Evolutionary conservation across 2,329 filamentous ascomycete species (phyloP).

Genomic region (Ploettnerulaceae sp.): DNA sequence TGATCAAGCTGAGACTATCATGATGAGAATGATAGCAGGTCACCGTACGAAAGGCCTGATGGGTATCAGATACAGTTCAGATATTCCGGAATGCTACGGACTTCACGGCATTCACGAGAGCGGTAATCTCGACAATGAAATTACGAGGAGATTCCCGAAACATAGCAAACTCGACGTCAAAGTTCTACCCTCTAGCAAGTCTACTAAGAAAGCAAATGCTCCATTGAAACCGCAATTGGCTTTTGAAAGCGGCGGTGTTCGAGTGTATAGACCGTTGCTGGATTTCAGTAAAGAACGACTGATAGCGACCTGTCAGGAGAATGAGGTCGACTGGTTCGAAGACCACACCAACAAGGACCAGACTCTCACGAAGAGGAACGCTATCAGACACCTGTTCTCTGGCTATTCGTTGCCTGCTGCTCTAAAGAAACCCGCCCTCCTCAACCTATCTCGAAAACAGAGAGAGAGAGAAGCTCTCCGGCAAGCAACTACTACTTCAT

Average conservation of each 20-base stretch:
- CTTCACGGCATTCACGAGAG: slow-evolving; percentile 67
- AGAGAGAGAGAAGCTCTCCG: slow-evolving; percentile 38
- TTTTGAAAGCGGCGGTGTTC: slow-evolving; percentile 59
- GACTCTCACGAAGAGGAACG: slow-evolving; percentile 75
- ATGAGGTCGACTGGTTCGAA: slow-evolving; percentile 70
- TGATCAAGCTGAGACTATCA: slow-evolving; percentile 84
- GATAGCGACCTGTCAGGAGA: slow-evolving; percentile 67
- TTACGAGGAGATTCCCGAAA: neutral
- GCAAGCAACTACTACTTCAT: slow-evolving; percentile 49
- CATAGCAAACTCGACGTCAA: neutral
- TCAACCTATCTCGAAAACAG: slow-evolving; percentile 53
- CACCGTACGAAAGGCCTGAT: slow-evolving; percentile 66
- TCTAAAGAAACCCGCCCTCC: slow-evolving; percentile 59
- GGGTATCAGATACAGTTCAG: slow-evolving; percentile 59
- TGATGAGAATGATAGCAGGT: slow-evolving; percentile 69
- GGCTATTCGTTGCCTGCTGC: slow-evolving; percentile 61
- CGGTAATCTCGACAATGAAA: slow-evolving; percentile 36
- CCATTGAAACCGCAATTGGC: slow-evolving; percentile 7
- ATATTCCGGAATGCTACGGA: slow-evolving; percentile 81
- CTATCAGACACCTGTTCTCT: slow-evolving; percentile 63
- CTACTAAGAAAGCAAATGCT: neutral
- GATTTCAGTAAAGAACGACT: slow-evolving; percentile 67
- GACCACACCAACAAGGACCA: slow-evolving; percentile 77
- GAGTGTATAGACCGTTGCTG: slow-evolving; percentile 65
- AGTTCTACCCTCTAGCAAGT: neutral